Base-by-base conservation (phyloP, 768 basidiomycete species). In the Boletus reticulatus region DNA sequence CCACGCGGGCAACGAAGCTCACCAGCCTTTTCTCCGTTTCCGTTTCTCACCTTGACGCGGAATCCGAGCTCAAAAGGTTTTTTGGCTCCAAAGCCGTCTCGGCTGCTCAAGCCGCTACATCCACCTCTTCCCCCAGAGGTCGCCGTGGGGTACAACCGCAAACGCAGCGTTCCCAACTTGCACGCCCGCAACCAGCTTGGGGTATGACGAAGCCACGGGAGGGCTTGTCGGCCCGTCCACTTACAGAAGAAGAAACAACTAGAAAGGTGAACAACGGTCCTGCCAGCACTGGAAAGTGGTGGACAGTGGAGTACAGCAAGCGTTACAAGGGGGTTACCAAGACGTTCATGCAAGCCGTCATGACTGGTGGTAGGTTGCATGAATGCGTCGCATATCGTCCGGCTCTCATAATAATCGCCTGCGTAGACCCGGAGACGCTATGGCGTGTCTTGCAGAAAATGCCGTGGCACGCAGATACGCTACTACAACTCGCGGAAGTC, bases 381-480 rank as follows among this genome's bases (percentile, higher is more conserved):
- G 54, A 43, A 55, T 37, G 16, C 31, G 22, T 19, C 4, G 0
- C 6, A 3, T 22, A 32, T 48, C 39, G 11, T 7, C 32, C 39
- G 1, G 7, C 31, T 42, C 48, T 66, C 38, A 62, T 42, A 9
- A 5, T 4, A 19, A 6, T 34, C 13, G 19, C 0, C 19, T 6
- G 48, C n/a, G 13, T 50, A 92, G 91, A 93, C 65, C 91, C 90
- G 1, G 84, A 91, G 55, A 82, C 84, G 4, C 81, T 99, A 43
- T 88, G 84, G 72, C 80, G 83, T 19, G 76, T 98, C 9, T 65
- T 96, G n/a, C 79, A 83, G 24, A 82, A 80, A 39, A 80, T 88
- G 52, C 93, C 92, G 0, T 98, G 93, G 84, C 97, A 98, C 62
- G 90, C 87, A 1, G 96, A 98, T 69, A 95, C 95, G 0, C 76